Base-by-base conservation (phyloP, 225 moss, liverwort and hornwort genomes). In the Polytrichum commune region DNA sequence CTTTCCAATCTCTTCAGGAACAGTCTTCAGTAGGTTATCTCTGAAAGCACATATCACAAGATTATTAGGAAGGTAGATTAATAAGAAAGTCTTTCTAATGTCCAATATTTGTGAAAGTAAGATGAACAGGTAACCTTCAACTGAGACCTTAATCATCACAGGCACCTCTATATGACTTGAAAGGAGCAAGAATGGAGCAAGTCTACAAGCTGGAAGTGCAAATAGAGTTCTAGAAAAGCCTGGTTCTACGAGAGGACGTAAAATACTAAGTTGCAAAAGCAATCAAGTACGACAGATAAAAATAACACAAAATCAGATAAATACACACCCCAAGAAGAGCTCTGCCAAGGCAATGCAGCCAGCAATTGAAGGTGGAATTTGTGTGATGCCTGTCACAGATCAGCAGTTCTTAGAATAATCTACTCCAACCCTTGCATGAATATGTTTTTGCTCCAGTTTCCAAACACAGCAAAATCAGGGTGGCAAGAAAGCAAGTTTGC, bases 281-380 rank as follows among this genome's bases (percentile, higher is more conserved):
- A 46, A 46, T 46, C 46, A 46, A 46, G 13, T 3, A 46, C 3
- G 9, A 33, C 0, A 46, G 46, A 10, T 46, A 10, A 38, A 38
- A 10, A 38, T 38, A 10, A 38, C 38, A 10, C 10, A 38, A 10
- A 38, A 38, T 38, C 9, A 9, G 10, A 38, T 9, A 46, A 72
- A 72, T 5, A 76, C 84, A 70, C 18, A 92, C 94, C 94, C 95
- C 73, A 95, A 72, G 76, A 83, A 91, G 55, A 96, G 79, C 72
- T 96, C 95, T 71, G 88, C 62, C 55, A 96, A 83, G 61, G 85
- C 81, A 69, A 77, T 66, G 76, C 95, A 96, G 63, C 93, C 93
- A 67, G 85, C 80, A 82, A 96, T 81, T 20, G 93, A 81, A 53
- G 90, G 73, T 19, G 91, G 90, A 70, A 96, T 77, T 27, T 79